Percentiles rank a stretch among this genome's conserved stretches.
phyloP scores from a whole-genome alignment of 2,329 filamentous ascomycete species.

The Paraphaeosphaeria sporulosa region DNA sequence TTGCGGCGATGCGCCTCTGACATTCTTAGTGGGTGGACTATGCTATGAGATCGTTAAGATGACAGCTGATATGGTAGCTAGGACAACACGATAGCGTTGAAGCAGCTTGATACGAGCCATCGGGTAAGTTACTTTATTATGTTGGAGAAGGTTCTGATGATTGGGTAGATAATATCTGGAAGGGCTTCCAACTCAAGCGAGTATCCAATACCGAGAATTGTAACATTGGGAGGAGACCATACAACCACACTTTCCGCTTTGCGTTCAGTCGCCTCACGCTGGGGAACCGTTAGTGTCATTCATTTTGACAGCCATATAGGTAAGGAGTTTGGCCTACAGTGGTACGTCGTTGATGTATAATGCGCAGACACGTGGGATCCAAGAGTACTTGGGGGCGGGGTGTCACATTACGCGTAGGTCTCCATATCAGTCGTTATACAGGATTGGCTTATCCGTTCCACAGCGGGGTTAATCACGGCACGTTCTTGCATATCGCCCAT shows the following conservation, averaged over 20 bases:
- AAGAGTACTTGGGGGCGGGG: conserved; percentile 61
- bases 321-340: conserved; percentile 18
- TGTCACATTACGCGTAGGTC: conserved; percentile 66
- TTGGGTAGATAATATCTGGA: conserved; percentile 52
- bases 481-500: conserved; percentile 68
- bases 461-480: conserved; percentile 65
- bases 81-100: no score
- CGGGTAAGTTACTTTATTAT: no score
- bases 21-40: no score
- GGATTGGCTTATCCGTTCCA: conserved; percentile 14
- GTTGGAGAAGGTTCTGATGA: no score
- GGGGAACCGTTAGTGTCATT: conserved; percentile 64
- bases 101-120: no score
- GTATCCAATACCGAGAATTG: conserved; percentile 58
- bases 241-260: conserved; percentile 63
- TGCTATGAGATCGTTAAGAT: no score
- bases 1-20: no score
- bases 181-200: conserved; percentile 56
- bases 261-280: conserved; percentile 58
- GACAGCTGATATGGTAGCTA: no score
- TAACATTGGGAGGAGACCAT: conserved; percentile 64
- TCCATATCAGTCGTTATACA: no score
- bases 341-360: neutral
- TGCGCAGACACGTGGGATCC: conserved; percentile 63
- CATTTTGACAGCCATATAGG: conserved; percentile 65